phyloP scores from a whole-genome alignment of 2,329 filamentous ascomycete species.

The Neopestalotiopsis sp. region DNA sequence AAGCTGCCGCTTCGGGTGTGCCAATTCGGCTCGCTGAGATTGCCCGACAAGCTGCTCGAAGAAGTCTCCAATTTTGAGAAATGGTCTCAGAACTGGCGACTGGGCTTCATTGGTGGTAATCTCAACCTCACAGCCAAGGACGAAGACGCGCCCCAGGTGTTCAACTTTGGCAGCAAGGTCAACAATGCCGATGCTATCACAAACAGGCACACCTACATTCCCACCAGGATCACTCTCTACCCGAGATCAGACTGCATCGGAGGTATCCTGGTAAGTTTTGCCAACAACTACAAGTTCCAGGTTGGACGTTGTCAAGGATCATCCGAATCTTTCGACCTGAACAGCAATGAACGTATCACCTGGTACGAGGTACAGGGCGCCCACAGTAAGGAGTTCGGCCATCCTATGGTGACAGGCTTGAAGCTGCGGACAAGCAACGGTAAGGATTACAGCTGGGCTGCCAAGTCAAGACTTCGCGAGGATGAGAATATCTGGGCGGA shows the following conservation, averaged over 20 bases:
- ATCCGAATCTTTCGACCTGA: not conserved
- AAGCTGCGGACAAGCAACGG: not conserved
- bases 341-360: not conserved
- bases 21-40: not conserved
- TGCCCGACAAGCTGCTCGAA: not conserved
- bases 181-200: not conserved
- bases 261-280: not conserved
- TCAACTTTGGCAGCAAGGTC: not conserved
- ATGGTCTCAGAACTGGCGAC: not conserved
- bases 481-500: not conserved
- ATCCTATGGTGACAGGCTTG: not conserved
- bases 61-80: not conserved
- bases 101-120: not conserved
- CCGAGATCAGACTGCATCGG: not conserved
- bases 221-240: not conserved
- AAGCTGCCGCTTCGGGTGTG: not conserved
- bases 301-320: not conserved
- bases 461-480: not conserved
- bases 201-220: not conserved
- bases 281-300: not conserved
- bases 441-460: not conserved
- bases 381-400: not conserved
- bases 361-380: not conserved
- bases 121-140: not conserved
- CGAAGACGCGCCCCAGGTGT: not conserved